Base-by-base conservation (phyloP, 495 filamentous ascomycete species). In the Trichoderma parareesei region DNA sequence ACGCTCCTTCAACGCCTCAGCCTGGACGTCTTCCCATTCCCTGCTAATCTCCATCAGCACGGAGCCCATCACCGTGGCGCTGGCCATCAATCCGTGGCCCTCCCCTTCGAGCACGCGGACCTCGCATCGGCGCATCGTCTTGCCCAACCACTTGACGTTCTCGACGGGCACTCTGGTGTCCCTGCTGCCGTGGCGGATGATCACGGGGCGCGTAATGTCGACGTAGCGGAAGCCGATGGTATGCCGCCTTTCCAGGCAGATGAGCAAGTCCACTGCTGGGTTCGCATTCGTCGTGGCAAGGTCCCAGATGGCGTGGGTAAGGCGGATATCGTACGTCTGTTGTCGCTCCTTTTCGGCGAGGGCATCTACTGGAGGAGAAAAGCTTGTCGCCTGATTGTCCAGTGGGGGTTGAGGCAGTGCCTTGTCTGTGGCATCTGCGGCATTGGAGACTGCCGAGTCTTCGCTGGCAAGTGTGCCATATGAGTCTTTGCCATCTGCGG, bases 191-290 rank as follows among this genome's bases (percentile, higher is more conserved):
- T 99, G 94, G 69, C 96, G 93, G 65, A 99, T 96, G 35, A 96
- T 88, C 1, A 97, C 90, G 0, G 88, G 84, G 9, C 92, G 84
- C 0, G 87, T 94, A 68, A 98, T 97, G 71, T 99, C 94, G 18
- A 96, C 92, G 70, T 99, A 99, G 38, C 93, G 86, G 76, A 99
- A 99, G 0, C 94, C 94, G 69, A 99, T 97, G 0, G 90, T 87
- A 68, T 95, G 90, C 10, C 89, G 85, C 20, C 95, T 87, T 74
- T 99, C 94, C 14, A 99, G 78, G 71, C 94, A 99, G 11, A 96
- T 90, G 2, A 99, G 78, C 10, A 99, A 76, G 74, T 99, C 94
- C 13, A 96, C 88, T 2, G 93, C 92, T 1, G 94, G 95, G 72
- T 99, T 98, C 18, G 93, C 92, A 63, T 92, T 88, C 2, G 87